Evolutionary conservation across 805 yeast genomes (phyloP).

Genomic region (Yarrowia hollandica): DNA sequence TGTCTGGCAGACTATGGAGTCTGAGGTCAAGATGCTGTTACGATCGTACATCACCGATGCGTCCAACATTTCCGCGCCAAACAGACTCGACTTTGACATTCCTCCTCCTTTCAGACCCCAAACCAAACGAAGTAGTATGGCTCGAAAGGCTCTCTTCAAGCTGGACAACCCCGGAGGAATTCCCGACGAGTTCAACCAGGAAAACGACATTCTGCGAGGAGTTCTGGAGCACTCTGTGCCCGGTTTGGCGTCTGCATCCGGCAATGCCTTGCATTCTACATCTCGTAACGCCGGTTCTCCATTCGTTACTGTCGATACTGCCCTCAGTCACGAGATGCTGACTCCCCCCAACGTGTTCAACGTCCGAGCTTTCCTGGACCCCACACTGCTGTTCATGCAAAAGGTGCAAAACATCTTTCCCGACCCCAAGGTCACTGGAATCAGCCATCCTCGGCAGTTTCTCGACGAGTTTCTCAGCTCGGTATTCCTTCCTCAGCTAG

Average conservation of each 20-base stretch:
- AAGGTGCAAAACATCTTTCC: conserved; percentile 51
- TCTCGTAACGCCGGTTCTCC: conserved; percentile 44
- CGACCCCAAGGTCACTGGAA: conserved; percentile 39
- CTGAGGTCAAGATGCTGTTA: conserved; percentile 45
- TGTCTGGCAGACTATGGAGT: conserved; percentile 50
- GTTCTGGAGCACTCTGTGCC: conserved; percentile 67
- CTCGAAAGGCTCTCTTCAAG: conserved; percentile 33
- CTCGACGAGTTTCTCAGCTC: conserved; percentile 64
- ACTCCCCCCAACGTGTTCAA: conserved; percentile 73
- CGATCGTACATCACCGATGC: conserved; percentile 42
- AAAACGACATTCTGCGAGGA: conserved; percentile 46
- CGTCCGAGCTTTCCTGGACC: conserved; percentile 75
- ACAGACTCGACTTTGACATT: conserved; percentile 2
- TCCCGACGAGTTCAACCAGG: conserved; percentile 34
- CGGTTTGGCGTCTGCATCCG: conserved; percentile 50
- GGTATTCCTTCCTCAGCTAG: conserved; percentile 64
- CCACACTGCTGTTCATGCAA: conserved; percentile 66
- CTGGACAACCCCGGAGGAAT: conserved; percentile 41
- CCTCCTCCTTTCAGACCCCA: conserved; percentile 21
- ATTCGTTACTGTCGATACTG: conserved; percentile 62
- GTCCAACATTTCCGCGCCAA: conserved; percentile 27
- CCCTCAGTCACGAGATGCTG: conserved; percentile 59
- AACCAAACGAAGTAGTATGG: conserved; percentile 39
- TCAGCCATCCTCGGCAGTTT: conserved; percentile 42
- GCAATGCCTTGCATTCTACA: conserved; percentile 40